Evolutionary conservation across 805 yeast genomes (phyloP).

Genomic region (Starmerella khaoyaiensis): DNA sequence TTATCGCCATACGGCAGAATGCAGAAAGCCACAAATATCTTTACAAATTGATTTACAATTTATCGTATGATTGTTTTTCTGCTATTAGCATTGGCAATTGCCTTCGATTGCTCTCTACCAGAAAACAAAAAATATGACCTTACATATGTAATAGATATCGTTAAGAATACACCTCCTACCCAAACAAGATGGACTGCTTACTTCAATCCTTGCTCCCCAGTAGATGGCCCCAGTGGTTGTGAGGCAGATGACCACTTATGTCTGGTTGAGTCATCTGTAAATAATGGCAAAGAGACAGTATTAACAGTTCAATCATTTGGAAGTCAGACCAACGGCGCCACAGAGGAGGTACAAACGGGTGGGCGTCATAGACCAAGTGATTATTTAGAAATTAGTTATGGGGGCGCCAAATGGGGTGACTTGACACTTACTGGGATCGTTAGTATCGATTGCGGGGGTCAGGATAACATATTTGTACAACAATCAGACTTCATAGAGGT

Average conservation of each 20-base stretch:
- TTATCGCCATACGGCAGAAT: no score
- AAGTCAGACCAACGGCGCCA: conserved; percentile 17
- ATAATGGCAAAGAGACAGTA: conserved; percentile 37
- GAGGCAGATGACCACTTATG: conserved; percentile 65
- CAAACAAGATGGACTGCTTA: conserved; percentile 50
- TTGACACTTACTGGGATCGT: conserved; percentile 28
- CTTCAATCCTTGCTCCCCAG: conserved; percentile 53
- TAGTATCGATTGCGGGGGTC: conserved; percentile 4
- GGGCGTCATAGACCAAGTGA: not conserved
- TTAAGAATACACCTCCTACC: conserved; percentile 68
- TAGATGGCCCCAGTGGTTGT: conserved; percentile 36
- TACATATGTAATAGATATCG: conserved; percentile 32
- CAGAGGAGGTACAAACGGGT: not conserved
- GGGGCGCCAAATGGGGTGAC: conserved; percentile 61
- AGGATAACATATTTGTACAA: conserved; percentile 16
- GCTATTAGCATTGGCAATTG: no score
- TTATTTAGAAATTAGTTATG: conserved; percentile 24
- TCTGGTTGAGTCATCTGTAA: conserved; percentile 46
- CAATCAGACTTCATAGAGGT: not conserved
- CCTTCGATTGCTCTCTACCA: no score
- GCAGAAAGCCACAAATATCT: no score
- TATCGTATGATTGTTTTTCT: not conserved
- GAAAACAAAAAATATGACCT: no score
- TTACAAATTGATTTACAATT: not conserved
- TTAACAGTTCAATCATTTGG: conserved; percentile 45